phyloP scores from a whole-genome alignment of 23 red algal species.

The Agarophyton chilense region DNA sequence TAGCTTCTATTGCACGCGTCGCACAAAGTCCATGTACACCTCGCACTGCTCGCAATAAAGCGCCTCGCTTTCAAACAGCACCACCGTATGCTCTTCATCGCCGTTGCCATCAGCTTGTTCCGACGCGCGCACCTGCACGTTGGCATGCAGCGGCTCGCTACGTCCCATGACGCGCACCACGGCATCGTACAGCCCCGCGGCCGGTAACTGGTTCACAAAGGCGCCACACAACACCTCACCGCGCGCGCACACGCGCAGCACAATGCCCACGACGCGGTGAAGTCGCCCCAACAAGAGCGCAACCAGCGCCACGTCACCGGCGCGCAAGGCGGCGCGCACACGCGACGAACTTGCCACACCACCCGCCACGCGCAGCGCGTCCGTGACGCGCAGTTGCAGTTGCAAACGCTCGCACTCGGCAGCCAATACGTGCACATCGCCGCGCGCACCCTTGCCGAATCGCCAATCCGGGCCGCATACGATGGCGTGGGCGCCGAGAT shows the following conservation, averaged over 20 bases:
- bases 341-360: constrained; percentile 40
- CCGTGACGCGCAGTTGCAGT: constrained; percentile 28
- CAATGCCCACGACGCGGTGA: constrained; percentile 58
- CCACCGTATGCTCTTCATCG: neutral
- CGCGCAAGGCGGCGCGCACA: constrained; percentile 48
- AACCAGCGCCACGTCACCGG: constrained; percentile 52
- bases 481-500: constrained; percentile 59
- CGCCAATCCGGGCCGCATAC: constrained; percentile 88
- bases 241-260: neutral
- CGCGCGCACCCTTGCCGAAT: constrained; percentile 70
- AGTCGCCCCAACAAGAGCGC: constrained; percentile 50
- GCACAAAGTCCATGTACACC: constrained; percentile 69
- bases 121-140: neutral
- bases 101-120: neutral
- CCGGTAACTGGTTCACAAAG: constrained; percentile 71
- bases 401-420: neutral
- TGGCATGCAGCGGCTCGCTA: constrained; percentile 25
- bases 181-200: constrained; percentile 37
- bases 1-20: neutral
- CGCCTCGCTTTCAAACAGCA: constrained; percentile 30
- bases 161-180: constrained; percentile 64
- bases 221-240: constrained; percentile 10
- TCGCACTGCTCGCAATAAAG: constrained; percentile 71
- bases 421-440: constrained; percentile 63
- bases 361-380: neutral